Evolutionary conservation across 768 basidiomycete genomes (phyloP), one percentile per base, ranked within the genome.

Genomic region (Panellus pusillus): DNA sequence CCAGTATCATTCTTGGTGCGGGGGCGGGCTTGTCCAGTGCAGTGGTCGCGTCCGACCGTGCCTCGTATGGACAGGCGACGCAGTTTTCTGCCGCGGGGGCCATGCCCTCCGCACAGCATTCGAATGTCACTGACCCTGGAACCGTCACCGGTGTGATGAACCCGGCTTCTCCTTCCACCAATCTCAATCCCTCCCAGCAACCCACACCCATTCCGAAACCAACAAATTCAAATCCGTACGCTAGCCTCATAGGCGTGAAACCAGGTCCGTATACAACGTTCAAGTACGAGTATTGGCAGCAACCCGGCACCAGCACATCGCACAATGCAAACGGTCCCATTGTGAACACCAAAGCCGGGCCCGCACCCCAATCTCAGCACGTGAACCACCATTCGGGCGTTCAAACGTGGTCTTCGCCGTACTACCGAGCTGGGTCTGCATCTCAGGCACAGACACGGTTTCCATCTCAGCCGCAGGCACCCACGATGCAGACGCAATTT

Each of bases 1-100:
- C 84, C 27, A 85, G 83, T 61, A 82, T 92, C 17, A 79, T 91
- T 17, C 86, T 90, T 54, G 89, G 87, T 7, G 31, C 43, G 2
- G 31, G 31, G 24, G 47, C 50, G 38, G 43, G n/a, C 29, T 27
- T 55, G 4, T 48, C 54, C 6, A 47, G 17, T 18, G 17, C 24
- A 40, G 9, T 5, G 12, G 2, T 9, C 39, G 19, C n/a, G 14
- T 40, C 39, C 19, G 5, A 6, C 17, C 19, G n/a, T 40, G 17
- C 9, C 19, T 9, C 32, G 32, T 14, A 35, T 14, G 24, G 24
- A 24, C 32, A 35, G 32, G 11, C 9, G 14, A 35, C 32, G 32
- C 32, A 35, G 32, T 35, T 4, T 35, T 14, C 32, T 8, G 11
- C 32, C 9, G 14, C 14, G 11, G 32, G 11, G 9, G 14, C 3